Base-by-base conservation (phyloP, 2,329 filamentous ascomycete genomes). In the Graphium sp. region DNA sequence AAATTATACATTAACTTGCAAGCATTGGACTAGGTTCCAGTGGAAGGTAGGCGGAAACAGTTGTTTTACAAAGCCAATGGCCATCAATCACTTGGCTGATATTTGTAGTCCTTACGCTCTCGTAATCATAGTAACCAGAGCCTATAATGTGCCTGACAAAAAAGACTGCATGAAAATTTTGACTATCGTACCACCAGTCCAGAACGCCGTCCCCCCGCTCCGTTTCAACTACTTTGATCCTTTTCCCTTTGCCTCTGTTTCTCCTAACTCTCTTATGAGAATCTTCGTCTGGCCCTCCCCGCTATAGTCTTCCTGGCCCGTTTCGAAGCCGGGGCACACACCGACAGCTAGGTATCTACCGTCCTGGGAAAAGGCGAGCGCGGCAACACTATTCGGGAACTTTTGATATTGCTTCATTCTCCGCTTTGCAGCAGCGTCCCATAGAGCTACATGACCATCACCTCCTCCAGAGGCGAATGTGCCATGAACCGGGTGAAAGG, bases 381-480 rank as follows among this genome's bases (percentile, higher is more conserved):
- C 74, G 7, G 80, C 75, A 6, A 94, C 71, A 43, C 75, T 83
- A 24, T 83, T 72, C 11, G 75, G 66, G 33, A 85, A 83, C 44
- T 80, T 79, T 43, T 84, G 81, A 50, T 93, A 93, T 47, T 91
- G 81, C 46, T 82, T 70, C 50, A 94, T 80, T 48, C 85, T 70
- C 43, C 84, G 66, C 69, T 93, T 94, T 32, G 81, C 80, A 41
- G 84, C 74, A 7, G 80, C 84, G 48, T 94, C 85, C 85, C 85
- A 94, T 24, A 94, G 56, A 5, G 82, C 81, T n/a, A 93, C 83
- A 7, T 85, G 80, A 20, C 83, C 82, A 46, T 94, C 85, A 18
- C 84, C 85, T 24, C 85, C 85, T 17, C 82, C 85, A 9, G 77
- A 83, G 1, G 84, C 85, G 50, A 94, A 93, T 0, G 83, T 91